Evolutionary conservation across 1,284 basidiomycete genomes (phyloP).

Genomic region (Mycosarcoma maydis): DNA sequence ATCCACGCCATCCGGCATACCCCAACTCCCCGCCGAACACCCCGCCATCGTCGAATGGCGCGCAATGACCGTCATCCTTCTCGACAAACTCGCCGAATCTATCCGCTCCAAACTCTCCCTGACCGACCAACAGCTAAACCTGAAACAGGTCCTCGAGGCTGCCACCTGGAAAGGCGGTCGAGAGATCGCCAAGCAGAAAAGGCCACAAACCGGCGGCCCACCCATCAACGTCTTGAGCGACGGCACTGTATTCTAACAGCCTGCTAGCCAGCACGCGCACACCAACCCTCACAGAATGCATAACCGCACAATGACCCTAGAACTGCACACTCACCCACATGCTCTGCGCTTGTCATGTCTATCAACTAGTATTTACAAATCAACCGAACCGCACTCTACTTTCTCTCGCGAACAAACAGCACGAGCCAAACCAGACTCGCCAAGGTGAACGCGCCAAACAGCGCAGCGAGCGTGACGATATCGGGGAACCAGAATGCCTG

Average conservation of each 20-base stretch:
- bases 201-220: conserved; percentile 80
- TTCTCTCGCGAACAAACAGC: conserved; percentile 48
- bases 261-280: too few relatives aligned
- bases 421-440: conserved; percentile 35
- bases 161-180: conserved; percentile 91
- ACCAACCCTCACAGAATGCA: too few relatives aligned
- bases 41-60: conserved; percentile 95
- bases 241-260: conserved; percentile 36
- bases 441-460: conserved; percentile 36
- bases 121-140: conserved; percentile 72
- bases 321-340: too few relatives aligned
- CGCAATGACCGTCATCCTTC: conserved; percentile 87
- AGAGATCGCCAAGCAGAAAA: conserved; percentile 85
- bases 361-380: too few relatives aligned
- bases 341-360: too few relatives aligned
- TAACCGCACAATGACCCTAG: too few relatives aligned
- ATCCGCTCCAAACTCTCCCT: conserved; percentile 32
- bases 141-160: conserved; percentile 89
- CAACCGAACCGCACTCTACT: conserved; percentile 23
- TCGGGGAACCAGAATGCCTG: conserved; percentile 57
- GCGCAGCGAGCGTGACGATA: conserved; percentile 31
- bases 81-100: conserved; percentile 67
- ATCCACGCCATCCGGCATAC: conserved; percentile 44
- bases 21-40: conserved; percentile 75
- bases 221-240: conserved; percentile 72